Percentiles rank a stretch among this genome's conserved stretches.
These are phyloP conservation scores for Mortierella sp. DNA, from an alignment of 371 early-diverging fungal species.

Conservation along the genomic window DNA sequence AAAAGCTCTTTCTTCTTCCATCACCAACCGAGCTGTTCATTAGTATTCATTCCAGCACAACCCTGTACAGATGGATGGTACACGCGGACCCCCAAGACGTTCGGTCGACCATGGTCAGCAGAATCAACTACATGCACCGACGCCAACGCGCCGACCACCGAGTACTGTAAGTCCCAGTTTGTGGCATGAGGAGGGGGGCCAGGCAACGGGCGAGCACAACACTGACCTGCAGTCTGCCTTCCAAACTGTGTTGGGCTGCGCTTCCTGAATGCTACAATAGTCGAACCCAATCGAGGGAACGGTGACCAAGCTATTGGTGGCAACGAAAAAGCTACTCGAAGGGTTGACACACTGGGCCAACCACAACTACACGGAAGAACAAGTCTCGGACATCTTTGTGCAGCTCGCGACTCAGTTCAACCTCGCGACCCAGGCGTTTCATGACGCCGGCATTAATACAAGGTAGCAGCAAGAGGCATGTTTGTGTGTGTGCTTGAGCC, in stretches of 20 bases:
- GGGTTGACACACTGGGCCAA: constrained; percentile 66
- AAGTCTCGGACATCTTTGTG: constrained; percentile 64
- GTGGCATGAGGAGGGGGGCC: too few species aligned
- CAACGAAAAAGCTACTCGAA: constrained; percentile 67
- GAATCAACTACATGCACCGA: not conserved
- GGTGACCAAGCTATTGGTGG: constrained; percentile 62
- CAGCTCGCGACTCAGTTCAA: constrained; percentile 64
- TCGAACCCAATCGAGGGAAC: constrained; percentile 62
- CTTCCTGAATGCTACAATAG: too few species aligned
- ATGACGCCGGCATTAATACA: constrained; percentile 58
- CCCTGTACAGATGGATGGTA: constrained; percentile 8
- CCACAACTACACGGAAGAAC: constrained; percentile 51
- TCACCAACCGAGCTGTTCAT: not conserved
- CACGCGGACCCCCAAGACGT: constrained; percentile 11
- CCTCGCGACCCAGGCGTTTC: constrained; percentile 58
- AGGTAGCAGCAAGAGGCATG: constrained; percentile 50
- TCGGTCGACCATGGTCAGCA: constrained; percentile 11
- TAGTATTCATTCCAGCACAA: not conserved
- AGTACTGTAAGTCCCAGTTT: constrained; percentile 12
- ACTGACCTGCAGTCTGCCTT: too few species aligned
- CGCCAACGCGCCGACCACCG: constrained; percentile 14
- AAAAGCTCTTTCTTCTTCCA: not conserved
- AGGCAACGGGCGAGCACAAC: too few species aligned
- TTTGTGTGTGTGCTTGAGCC: not conserved
- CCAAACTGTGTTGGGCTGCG: too few species aligned